phyloP scores from a whole-genome alignment of 257 asterid genomes.

The Linaria vulgaris region DNA sequence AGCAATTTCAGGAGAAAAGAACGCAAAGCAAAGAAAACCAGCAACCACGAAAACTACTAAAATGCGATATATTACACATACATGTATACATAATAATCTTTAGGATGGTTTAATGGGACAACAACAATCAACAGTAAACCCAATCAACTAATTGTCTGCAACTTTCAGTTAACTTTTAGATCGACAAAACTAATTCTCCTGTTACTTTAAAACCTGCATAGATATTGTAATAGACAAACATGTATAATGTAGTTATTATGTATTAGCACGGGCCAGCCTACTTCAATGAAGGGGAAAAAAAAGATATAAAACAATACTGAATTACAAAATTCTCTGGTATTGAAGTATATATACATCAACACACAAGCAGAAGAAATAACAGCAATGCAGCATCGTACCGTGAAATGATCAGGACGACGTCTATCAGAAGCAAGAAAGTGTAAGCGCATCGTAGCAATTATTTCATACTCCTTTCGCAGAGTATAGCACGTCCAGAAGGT shows the following conservation, averaged over 20 bases:
- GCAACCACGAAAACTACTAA: too few relatives aligned
- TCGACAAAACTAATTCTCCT: too few relatives aligned
- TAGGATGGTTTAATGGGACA: too few relatives aligned
- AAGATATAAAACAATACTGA: too few relatives aligned
- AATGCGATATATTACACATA: too few relatives aligned
- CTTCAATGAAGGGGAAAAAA: too few relatives aligned
- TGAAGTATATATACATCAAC: not conserved
- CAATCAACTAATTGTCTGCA: too few relatives aligned
- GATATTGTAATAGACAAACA: not conserved
- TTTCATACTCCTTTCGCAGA: conserved; percentile 72
- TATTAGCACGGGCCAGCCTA: too few relatives aligned
- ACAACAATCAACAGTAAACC: too few relatives aligned
- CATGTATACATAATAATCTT: too few relatives aligned
- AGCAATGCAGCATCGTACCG: conserved; percentile 48
- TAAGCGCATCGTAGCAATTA: conserved; percentile 74
- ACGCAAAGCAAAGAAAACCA: too few relatives aligned
- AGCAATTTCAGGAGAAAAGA: conserved; percentile 16
- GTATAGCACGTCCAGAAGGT: conserved; percentile 87
- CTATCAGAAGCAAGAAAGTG: conserved; percentile 83
- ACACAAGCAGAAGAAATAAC: conserved; percentile 2
- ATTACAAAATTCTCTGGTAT: conserved; percentile 4
- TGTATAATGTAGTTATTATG: not conserved
- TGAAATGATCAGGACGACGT: conserved; percentile 94
- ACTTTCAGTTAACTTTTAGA: too few relatives aligned
- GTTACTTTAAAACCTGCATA: not conserved